These are phyloP conservation scores for Solanum corneliomulleri DNA, from an alignment of 257 asterid species.

Conservation along the genomic window DNA sequence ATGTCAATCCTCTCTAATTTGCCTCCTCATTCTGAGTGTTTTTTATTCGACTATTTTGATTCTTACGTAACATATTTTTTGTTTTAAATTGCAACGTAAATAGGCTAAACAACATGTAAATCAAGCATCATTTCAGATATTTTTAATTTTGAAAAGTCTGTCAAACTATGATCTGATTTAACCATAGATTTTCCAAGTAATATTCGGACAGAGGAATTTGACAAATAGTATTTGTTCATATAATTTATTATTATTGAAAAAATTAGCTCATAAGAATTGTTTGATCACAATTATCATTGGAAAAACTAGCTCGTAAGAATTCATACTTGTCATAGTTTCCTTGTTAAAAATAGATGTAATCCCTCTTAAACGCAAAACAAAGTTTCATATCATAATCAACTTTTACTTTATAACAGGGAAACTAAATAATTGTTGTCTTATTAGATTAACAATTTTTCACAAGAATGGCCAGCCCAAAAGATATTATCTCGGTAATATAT, in stretches of 20 bases:
- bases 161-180: no score
- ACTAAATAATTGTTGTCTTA: background rate
- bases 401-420: no score
- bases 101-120: background rate
- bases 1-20: background rate
- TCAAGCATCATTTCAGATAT: background rate
- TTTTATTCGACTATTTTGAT: fast-evolving
- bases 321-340: background rate
- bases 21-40: background rate
- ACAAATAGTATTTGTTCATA: no score
- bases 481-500: no score
- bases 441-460: background rate
- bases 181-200: no score
- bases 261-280: background rate
- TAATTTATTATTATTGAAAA: background rate
- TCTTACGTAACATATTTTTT: no score
- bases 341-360: background rate
- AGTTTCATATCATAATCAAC: background rate
- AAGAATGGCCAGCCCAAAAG: background rate
- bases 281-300: background rate
- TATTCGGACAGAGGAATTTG: fast-evolving
- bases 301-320: background rate
- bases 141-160: no score
- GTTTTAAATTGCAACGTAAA: no score
- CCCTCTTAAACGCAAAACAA: background rate